These are phyloP conservation scores for Tricladium varicosporioides DNA, from an alignment of 2,329 filamentous ascomycete species.

Conservation along the genomic window DNA sequence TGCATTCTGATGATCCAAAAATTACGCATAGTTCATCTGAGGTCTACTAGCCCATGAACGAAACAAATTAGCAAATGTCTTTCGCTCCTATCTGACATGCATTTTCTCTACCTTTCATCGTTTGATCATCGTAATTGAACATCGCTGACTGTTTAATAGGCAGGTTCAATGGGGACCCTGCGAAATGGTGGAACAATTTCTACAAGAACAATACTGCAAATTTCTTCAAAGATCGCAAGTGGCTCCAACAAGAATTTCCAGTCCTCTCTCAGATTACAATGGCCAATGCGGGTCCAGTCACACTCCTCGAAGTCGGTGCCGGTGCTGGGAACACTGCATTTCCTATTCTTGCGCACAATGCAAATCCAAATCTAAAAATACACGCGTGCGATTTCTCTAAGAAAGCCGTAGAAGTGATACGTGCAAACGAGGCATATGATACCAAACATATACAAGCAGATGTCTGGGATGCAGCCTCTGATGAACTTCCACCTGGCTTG, in stretches of 20 bases:
- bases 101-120: constrained; percentile 16
- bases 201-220: constrained; percentile 97
- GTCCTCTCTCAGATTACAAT: constrained; percentile 74
- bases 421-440: constrained; percentile 73
- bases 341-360: constrained; percentile 79
- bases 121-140: constrained; percentile 11
- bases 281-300: constrained; percentile 64
- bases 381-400: constrained; percentile 97
- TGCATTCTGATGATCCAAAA: constrained; percentile 52
- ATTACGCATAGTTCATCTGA: constrained; percentile 73
- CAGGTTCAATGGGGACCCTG: constrained; percentile 86
- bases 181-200: constrained; percentile 97
- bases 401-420: constrained; percentile 91
- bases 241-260: constrained; percentile 94
- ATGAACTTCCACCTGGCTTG: constrained; percentile 73
- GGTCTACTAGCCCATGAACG: constrained; percentile 52
- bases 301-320: constrained; percentile 86
- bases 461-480: constrained; percentile 85
- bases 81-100: constrained; percentile 71
- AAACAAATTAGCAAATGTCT: constrained; percentile 55
- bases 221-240: constrained; percentile 99
- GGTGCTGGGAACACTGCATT: constrained; percentile 97
- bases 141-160: constrained; percentile 49
- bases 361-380: constrained; percentile 77
- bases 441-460: constrained; percentile 75